These are phyloP conservation scores for Fraxinus baroniana DNA, from an alignment of 305 asterid species.

Conservation along the genomic window DNA sequence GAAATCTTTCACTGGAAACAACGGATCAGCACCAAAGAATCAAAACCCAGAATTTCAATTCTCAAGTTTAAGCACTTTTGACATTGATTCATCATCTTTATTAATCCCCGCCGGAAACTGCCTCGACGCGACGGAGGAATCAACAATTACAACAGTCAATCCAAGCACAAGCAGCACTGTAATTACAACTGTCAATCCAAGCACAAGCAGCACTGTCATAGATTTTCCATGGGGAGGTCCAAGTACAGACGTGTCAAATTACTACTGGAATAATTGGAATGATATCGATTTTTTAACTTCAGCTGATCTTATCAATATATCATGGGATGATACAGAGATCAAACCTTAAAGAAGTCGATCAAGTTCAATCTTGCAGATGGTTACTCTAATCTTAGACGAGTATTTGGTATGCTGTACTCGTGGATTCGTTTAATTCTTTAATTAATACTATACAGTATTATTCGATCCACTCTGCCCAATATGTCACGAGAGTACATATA, in stretches of 20 bases:
- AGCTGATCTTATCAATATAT: conserved; percentile 54
- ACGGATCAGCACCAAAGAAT: conserved; percentile 21
- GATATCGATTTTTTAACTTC: conserved; percentile 59
- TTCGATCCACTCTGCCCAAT: neutral
- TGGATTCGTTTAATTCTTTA: neutral
- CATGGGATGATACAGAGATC: conserved; percentile 62
- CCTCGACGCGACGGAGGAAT: conserved; percentile 52
- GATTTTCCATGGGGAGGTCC: conserved; percentile 37
- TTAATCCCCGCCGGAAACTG: conserved; percentile 25
- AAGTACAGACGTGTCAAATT: conserved; percentile 31
- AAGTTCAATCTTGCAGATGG: neutral
- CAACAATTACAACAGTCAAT: conserved; percentile 43
- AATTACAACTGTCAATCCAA: conserved; percentile 44
- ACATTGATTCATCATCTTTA: conserved; percentile 27
- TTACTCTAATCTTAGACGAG: neutral
- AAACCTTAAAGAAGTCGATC: conserved; percentile 37
- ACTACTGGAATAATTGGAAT: conserved; percentile 58
- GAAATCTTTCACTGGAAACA: conserved; percentile 18
- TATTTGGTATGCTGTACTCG: neutral
- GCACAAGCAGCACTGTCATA: conserved; percentile 33
- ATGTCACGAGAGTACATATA: neutral
- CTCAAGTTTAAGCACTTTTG: conserved; percentile 36
- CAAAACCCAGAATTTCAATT: conserved; percentile 35
- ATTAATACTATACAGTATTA: neutral
- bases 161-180: conserved; percentile 43